phyloP scores from a whole-genome alignment of 164 flowering plant species.

The Aristolochia californica region DNA sequence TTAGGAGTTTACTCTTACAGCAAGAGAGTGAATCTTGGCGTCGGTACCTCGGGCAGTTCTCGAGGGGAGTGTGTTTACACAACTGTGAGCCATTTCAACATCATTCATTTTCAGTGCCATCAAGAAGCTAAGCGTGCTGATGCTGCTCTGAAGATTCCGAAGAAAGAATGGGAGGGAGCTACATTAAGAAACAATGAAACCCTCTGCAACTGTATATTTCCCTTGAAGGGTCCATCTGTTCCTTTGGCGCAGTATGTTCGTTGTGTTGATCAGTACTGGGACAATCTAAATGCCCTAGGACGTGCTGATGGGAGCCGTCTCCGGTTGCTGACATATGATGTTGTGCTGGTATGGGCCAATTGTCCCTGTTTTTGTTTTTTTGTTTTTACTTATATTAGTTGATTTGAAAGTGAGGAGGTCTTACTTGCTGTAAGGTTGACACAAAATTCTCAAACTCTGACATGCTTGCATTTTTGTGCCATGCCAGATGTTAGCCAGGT shows the following conservation, averaged over 20 bases:
- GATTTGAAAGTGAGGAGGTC: too few relatives aligned
- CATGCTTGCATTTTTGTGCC: background rate
- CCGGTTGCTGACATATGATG: slow-evolving; percentile 86
- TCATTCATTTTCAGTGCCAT: slow-evolving; percentile 97
- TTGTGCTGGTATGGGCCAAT: slow-evolving; percentile 68
- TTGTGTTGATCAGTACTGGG: slow-evolving; percentile 90
- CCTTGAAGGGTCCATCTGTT: slow-evolving; percentile 84
- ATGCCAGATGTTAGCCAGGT: slow-evolving; percentile 94
- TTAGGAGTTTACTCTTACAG: slow-evolving; percentile 91
- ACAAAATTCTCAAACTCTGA: too few relatives aligned
- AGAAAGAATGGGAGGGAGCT: slow-evolving; percentile 99
- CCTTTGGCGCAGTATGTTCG: slow-evolving; percentile 71
- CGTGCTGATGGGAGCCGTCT: slow-evolving; percentile 95
- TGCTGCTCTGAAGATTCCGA: slow-evolving; percentile 85
- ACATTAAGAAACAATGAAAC: slow-evolving; percentile 90
- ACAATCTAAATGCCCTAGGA: slow-evolving; percentile 86
- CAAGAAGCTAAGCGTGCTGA: slow-evolving; percentile 97
- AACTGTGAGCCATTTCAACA: slow-evolving; percentile 94
- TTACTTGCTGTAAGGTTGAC: too few relatives aligned
- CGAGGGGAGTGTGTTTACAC: slow-evolving; percentile 98
- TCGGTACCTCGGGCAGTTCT: slow-evolving; percentile 65
- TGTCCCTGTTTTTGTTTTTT: too few relatives aligned
- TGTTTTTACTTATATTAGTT: background rate
- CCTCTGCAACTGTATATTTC: slow-evolving; percentile 92
- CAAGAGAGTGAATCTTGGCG: slow-evolving; percentile 88